A percentile compares a stretch with the other conserved stretches of the same genome.
Conservation (phyloP, 345 rosid genomes). For the Populus ilicifolia region DNA sequence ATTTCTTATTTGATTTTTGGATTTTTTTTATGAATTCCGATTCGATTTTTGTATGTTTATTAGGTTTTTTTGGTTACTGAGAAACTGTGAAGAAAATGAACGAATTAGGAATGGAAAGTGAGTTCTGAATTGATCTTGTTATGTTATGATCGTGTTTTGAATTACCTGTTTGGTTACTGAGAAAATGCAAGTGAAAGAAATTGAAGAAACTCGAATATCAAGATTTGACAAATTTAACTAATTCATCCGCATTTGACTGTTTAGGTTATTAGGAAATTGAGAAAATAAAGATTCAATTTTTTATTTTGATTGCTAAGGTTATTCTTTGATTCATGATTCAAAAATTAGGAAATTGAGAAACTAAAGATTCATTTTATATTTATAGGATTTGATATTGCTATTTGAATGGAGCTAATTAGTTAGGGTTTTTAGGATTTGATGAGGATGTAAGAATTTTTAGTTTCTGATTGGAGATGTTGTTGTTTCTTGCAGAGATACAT, state of each 20-base stretch:
- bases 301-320: neutral
- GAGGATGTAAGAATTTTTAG: neutral
- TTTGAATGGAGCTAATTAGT: neutral
- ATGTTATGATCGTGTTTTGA: neutral
- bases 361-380: neutral
- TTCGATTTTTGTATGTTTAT: neutral
- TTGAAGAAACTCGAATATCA: neutral
- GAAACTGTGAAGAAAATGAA: neutral
- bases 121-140: neutral
- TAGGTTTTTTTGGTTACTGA: neutral
- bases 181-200: conserved; percentile 2
- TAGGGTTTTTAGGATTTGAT: neutral
- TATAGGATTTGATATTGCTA: neutral
- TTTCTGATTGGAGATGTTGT: conserved; percentile 1
- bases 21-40: neutral
- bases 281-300: neutral
- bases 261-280: neutral
- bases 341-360: neutral
- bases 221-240: neutral
- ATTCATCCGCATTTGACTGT: neutral
- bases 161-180: conserved; percentile 10
- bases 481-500: neutral
- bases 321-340: neutral
- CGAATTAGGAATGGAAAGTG: neutral
- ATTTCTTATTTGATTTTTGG: neutral